Conservation (phyloP, 192 early-diverging fungal species). For the Paraglomus brasilianum region DNA sequence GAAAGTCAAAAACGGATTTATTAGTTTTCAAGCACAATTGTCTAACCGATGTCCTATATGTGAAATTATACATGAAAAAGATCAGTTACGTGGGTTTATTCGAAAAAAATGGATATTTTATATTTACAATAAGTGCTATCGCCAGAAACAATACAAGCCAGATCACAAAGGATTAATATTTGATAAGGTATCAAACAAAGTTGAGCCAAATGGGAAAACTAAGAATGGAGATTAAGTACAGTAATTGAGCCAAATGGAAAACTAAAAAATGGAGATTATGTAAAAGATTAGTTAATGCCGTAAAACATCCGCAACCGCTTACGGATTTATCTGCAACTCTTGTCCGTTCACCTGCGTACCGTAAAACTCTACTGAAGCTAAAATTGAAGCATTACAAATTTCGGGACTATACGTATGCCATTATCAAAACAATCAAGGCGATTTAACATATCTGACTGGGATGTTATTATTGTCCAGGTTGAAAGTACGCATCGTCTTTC, state of each 20-base stretch:
- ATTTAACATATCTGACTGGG: constrained; percentile 10
- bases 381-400: constrained; percentile 16
- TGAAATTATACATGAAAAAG: too few relatives aligned
- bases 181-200: neutral
- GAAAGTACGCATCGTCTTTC: constrained; percentile 8
- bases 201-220: constrained; percentile 10
- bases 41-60: neutral
- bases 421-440: neutral
- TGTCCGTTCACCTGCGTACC: constrained; percentile 1
- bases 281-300: neutral
- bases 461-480: constrained; percentile 11
- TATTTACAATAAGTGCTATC: too few relatives aligned
- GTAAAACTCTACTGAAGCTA: constrained; percentile 26
- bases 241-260: too few relatives aligned
- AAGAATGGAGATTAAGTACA: too few relatives aligned
- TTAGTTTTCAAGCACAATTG: neutral
- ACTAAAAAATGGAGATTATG: too few relatives aligned
- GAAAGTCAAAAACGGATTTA: neutral
- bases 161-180: neutral
- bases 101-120: too few relatives aligned
- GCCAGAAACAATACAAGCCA: constrained; percentile 1
- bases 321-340: neutral
- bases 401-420: neutral
- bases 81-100: too few relatives aligned
- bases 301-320: neutral